phyloP scores from a whole-genome alignment of 805 yeast species.

The Candida verbasci region DNA sequence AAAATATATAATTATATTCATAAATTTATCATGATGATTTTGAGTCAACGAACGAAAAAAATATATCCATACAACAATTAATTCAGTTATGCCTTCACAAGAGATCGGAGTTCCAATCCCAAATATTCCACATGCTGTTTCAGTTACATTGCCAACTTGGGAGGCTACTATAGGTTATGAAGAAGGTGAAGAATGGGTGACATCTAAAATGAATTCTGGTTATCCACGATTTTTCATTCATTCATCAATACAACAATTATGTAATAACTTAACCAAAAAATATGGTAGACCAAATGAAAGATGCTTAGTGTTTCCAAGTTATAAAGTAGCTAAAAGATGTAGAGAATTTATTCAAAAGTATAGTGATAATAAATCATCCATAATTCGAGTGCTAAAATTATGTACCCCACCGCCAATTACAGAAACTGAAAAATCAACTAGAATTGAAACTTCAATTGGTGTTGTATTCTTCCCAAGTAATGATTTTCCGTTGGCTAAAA shows the following conservation, averaged over 20 bases:
- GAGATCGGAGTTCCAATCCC: conserved; percentile 84
- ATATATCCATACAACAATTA: no score
- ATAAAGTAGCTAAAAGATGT: conserved; percentile 77
- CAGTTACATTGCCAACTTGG: conserved; percentile 96
- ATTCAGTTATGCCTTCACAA: conserved; percentile 26
- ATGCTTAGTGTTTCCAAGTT: conserved; percentile 73
- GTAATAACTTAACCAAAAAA: conserved; percentile 50
- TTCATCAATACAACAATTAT: conserved; percentile 53
- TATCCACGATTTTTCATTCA: conserved; percentile 85
- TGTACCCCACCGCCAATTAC: conserved; percentile 64
- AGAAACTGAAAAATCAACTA: conserved; percentile 54
- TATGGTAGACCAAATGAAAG: conserved; percentile 80
- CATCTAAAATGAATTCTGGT: conserved; percentile 73
- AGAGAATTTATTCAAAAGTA: conserved; percentile 65
- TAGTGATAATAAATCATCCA: conserved; percentile 13
- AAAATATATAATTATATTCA: no score
- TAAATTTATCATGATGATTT: neutral
- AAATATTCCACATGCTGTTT: conserved; percentile 87
- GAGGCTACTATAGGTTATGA: conserved; percentile 88
- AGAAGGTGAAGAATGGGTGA: conserved; percentile 82
- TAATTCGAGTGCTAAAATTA: conserved; percentile 64
- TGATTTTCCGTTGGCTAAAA: conserved; percentile 63
- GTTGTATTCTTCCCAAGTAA: conserved; percentile 71
- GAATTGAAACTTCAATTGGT: conserved; percentile 66
- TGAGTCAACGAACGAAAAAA: conserved; percentile 1